Evolutionary conservation across 768 basidiomycete species (phyloP), one percentile per base, ranked within the genome.

Genomic region (Mycena epipterygia): DNA sequence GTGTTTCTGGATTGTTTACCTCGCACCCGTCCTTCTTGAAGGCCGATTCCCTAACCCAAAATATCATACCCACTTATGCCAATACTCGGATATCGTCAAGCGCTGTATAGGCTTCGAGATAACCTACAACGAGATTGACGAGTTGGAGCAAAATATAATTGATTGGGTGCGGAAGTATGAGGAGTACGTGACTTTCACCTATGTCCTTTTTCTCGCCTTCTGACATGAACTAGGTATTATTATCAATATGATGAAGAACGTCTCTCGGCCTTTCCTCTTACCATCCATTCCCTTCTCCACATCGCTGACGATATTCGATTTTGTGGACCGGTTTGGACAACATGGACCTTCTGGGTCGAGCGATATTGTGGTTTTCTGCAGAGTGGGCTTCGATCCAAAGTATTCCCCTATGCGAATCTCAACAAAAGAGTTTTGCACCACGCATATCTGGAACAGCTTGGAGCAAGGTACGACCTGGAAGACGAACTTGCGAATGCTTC

Each of bases 271-370:
- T 84, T 81, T 59, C 68, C 78, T 0, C 65, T 82, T 3, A 79
- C 79, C 3, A 76, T 84, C 12, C 84, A 84, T 72, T 78, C 68
- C 5, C 68, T 83, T 0, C 73, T 84, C 1, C 83, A 84, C 59
- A 48, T 83, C 56, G 72, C 74, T 17, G 74, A 81, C 56, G 72
- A 76, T 32, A 83, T 84, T 39, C 58, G 74, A 0, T 58, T 61
- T 19, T 76, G 76, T 68, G 83, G 80, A 1, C 82, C 83, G 12
- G 71, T 77, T 3, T 83, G 82, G 78, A 55, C 75, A 0, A 77
- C 70, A 12, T 83, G 83, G 84, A 76, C 81, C 3, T 84, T 83
- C 63, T 74, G 70, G 27, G 79, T 84, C 74, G 83, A 85, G 62
- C 57, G 78, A 0, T 81, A 74, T 39, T 83, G 81, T 71, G 81